Evolutionary conservation across 2,329 filamentous ascomycete genomes (phyloP).

Genomic region (Albifimbria verrucaria): DNA sequence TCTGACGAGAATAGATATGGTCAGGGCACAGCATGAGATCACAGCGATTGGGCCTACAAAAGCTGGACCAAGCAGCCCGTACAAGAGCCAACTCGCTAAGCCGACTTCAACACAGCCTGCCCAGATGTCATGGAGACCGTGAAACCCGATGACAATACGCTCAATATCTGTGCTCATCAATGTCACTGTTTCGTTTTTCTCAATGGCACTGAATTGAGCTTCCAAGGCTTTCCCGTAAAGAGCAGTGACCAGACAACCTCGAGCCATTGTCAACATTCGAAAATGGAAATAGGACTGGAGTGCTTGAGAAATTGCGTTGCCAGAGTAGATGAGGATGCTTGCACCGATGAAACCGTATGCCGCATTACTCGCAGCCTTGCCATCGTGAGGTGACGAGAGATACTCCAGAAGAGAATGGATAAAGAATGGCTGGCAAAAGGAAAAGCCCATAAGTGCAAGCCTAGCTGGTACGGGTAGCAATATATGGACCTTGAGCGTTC

Average conservation of each 20-base stretch:
- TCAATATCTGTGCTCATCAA: constrained; percentile 37
- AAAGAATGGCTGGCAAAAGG: constrained; percentile 34
- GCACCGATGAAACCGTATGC: constrained; percentile 32
- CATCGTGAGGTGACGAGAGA: constrained; percentile 18
- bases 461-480: neutral
- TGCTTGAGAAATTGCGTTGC: constrained; percentile 29
- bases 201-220: constrained; percentile 15
- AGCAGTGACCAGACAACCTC: constrained; percentile 22
- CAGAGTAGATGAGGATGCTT: constrained; percentile 25
- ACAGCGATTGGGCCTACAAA: constrained; percentile 29
- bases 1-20: constrained; percentile 11
- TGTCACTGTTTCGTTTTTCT: constrained; percentile 30
- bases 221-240: constrained; percentile 29
- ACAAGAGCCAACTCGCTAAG: constrained; percentile 29
- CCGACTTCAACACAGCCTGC: constrained; percentile 27
- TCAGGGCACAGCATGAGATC: constrained; percentile 17
- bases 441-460: constrained; percentile 30
- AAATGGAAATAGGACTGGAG: constrained; percentile 29
- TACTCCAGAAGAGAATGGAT: constrained; percentile 30
- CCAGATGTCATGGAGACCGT: constrained; percentile 31
- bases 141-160: constrained; percentile 25
- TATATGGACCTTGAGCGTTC: neutral
- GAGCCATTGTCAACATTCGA: constrained; percentile 24
- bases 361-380: constrained; percentile 12
- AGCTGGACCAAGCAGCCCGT: constrained; percentile 24